These are phyloP conservation scores for Myriosclerotinia curreyana DNA, from an alignment of 2,329 filamentous ascomycete genomes.

Conservation along the genomic window DNA sequence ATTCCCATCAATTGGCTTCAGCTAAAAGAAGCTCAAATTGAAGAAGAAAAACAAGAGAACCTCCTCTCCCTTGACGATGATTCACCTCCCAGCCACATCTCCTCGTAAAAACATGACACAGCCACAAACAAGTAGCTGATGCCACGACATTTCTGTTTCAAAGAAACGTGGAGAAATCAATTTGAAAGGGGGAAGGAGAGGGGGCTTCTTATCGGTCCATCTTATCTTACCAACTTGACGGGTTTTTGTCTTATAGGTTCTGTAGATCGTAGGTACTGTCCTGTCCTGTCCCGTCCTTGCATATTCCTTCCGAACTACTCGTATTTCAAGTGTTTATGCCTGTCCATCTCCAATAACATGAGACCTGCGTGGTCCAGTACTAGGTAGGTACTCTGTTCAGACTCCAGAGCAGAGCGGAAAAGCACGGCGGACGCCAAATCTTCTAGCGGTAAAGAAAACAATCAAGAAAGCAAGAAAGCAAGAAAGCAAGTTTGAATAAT, in stretches of 20 bases:
- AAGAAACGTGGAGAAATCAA: slow-evolving; percentile 20
- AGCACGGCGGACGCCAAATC: too few species aligned
- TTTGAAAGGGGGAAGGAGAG: too few species aligned
- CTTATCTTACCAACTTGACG: slow-evolving; percentile 18
- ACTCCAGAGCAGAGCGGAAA: too few species aligned
- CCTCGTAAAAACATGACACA: neutral
- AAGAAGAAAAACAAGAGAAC: neutral
- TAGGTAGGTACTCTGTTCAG: too few species aligned
- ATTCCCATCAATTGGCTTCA: neutral
- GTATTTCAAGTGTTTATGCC: too few species aligned
- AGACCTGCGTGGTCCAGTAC: slow-evolving; percentile 12
- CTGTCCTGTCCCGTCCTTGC: too few species aligned
- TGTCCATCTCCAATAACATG: neutral
- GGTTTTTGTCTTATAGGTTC: neutral
- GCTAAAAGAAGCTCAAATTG: neutral
- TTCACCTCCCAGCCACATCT: neutral
- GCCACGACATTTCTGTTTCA: slow-evolving; percentile 23
- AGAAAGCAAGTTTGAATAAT: too few species aligned
- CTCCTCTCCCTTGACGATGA: too few species aligned
- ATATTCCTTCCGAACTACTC: neutral
- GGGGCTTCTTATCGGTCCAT: slow-evolving; percentile 5
- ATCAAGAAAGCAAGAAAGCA: too few species aligned
- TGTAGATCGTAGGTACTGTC: neutral
- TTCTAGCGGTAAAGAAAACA: neutral
- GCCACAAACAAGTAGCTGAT: slow-evolving; percentile 19